Evolutionary conservation across 129 eudicot genomes (phyloP), one percentile per base, ranked within the genome.

Genomic region (Flaveria linearis): DNA sequence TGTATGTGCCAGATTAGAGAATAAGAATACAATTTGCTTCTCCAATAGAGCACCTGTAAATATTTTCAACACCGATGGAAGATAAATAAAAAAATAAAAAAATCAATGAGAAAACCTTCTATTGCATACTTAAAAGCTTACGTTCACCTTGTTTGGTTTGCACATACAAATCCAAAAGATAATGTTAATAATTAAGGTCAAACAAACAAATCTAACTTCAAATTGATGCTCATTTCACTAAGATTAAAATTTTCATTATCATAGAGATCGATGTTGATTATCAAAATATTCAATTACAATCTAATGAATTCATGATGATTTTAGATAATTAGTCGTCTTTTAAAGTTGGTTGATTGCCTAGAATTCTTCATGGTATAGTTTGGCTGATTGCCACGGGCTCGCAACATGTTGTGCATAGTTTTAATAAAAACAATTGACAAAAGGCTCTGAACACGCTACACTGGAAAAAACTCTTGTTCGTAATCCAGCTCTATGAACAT

Each of bases 381-480:
- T 84, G 64, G 85, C 85, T 57, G 88, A 72, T 80, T 91, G 76
- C 91, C 93, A 85, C 91, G 98, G 39, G 93, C 92, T 72, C 91
- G 46, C 52, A 94, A n/a, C 89, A 89, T 81, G 80, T 94, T 88
- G 77, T 94, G 97, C 75, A 76, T 83, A 5, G 65, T 91, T 84
- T 10, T 96, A 97, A 46, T 23, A 30, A 6, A 87, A n/a, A 75
- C 97, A 94, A n/a, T 84, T 74, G 12, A 89, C 97, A 45, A 89
- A 90, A 57, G 98, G 97, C 62, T 69, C 82, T n/a, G 96, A 93
- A 71, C 98, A 93, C 63, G 95, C 68, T 72, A 79, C 2, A 97
- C 96, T 47, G 96, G 97, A 72, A 51, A 82, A 0, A 0, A 0
- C 12, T 92, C 97, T 30, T 0, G 3, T 26, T 26, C 30, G 22